Percentiles rank a stretch among this genome's conserved stretches.
These are phyloP conservation scores for Lasiodiplodia gonubiensis DNA, from an alignment of 2,329 filamentous ascomycete species.

Conservation along the genomic window DNA sequence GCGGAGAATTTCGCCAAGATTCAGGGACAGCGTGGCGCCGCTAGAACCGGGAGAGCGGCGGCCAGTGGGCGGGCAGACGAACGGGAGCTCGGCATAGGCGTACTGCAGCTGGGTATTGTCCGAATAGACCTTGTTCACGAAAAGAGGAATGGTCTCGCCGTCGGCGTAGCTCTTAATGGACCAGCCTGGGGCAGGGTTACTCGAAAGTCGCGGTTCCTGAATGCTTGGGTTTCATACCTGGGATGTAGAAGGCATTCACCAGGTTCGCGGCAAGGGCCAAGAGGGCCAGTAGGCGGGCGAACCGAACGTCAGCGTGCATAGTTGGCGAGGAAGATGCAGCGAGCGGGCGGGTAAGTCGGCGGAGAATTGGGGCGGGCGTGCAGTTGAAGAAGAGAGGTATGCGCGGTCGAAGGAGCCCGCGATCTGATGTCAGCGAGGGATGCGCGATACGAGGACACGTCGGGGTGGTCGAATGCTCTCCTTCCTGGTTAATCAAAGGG, in stretches of 20 bases:
- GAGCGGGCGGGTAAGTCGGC: background rate
- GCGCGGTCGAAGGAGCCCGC: background rate
- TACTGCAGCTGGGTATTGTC: constrained; percentile 90
- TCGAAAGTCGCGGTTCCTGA: constrained; percentile 28
- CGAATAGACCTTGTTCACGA: constrained; percentile 91
- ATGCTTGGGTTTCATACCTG: constrained; percentile 62
- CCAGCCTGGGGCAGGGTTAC: constrained; percentile 61
- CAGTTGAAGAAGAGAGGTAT: constrained; percentile 14
- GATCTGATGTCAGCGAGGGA: constrained; percentile 24
- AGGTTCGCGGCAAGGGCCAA: constrained; percentile 52
- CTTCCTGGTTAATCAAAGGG: background rate
- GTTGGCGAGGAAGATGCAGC: constrained; percentile 18
- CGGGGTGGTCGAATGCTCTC: constrained; percentile 10
- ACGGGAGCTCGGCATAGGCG: constrained; percentile 87
- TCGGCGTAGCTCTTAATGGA: constrained; percentile 81
- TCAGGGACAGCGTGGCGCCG: constrained; percentile 78
- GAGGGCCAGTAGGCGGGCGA: constrained; percentile 54
- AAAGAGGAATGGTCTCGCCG: constrained; percentile 78
- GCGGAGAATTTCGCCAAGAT: constrained; percentile 84
- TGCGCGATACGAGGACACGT: constrained; percentile 10
- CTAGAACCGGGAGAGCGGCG: constrained; percentile 69
- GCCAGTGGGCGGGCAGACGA: constrained; percentile 81
- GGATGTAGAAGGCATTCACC: constrained; percentile 78
- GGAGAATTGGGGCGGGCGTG: background rate
- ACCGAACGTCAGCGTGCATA: constrained; percentile 48